Base-by-base conservation (phyloP, 2,329 filamentous ascomycete species). In the Xylaria digitata region DNA sequence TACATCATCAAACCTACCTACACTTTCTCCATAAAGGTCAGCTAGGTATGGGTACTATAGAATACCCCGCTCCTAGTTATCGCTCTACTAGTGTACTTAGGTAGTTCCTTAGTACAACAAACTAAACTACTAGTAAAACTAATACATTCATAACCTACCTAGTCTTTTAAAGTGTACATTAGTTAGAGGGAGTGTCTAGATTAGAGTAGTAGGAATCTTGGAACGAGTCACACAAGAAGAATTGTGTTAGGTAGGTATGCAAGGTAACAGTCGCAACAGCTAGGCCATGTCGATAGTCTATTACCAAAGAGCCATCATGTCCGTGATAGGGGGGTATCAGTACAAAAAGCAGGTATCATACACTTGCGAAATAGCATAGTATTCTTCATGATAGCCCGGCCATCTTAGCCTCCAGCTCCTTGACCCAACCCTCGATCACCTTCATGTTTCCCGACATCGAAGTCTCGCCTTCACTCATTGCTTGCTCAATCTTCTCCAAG, bases 381-480 rank as follows among this genome's bases (percentile, higher is more conserved):
- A 56, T 65, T 58, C 64, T 69, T 72, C 74, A 83, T 66, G 82
- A 82, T 76, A 91, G 78, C 72, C 85, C 85, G 67, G 85, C 85
- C 78, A 97, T 85, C 79, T 92, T 91, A 74, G 84, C 87, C 81
- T 98, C 95, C 61, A 99, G 80, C 63, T 91, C 92, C 78, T 92
- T 92, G 4, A 98, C 92, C 93, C 94, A 97, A 46, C 88, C 89
- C 72, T 95, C 92, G 68, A 98, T 90, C n/a, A 92, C 86, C 73
- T 91, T 89, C 79, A 94, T 89, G 79, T 99, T 99, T 57, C 85
- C 87, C 71, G 87, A 87, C 82, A 96, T 91, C 3, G 89, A 86
- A 32, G 83, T 82, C 75, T 92, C 90, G 3, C 91, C 89, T 66
- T 91, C 86, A 68, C 84, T 84, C 75, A 98, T 89, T 30, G 91